A percentile compares a stretch with the other conserved stretches of the same genome.
phyloP scores from a whole-genome alignment of 2,329 filamentous ascomycete genomes.

The Diaporthe humulicola region DNA sequence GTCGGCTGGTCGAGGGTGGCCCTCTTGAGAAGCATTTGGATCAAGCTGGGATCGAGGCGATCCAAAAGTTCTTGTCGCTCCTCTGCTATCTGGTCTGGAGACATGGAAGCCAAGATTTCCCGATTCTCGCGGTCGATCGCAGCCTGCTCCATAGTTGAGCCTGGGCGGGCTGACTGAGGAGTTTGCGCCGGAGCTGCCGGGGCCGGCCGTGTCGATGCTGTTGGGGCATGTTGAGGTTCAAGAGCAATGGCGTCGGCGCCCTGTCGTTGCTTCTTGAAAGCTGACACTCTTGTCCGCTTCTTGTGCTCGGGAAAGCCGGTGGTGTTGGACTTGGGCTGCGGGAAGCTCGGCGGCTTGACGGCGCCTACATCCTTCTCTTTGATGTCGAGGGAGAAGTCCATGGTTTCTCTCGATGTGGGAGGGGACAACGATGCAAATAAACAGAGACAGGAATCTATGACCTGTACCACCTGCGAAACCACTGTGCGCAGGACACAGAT shows the following conservation, averaged over 20 bases:
- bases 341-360: constrained; percentile 73
- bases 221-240: constrained; percentile 2
- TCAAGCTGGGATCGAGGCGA: constrained; percentile 79
- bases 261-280: constrained; percentile 81
- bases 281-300: constrained; percentile 78
- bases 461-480: background rate
- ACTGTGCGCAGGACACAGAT: background rate
- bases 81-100: constrained; percentile 81
- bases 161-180: constrained; percentile 39
- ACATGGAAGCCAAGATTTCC: constrained; percentile 82
- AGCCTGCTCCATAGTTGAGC: constrained; percentile 71
- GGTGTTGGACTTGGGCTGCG: constrained; percentile 66
- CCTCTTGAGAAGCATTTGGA: constrained; percentile 82
- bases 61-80: constrained; percentile 85
- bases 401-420: constrained; percentile 36
- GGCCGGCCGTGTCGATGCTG: constrained; percentile 43
- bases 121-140: constrained; percentile 88
- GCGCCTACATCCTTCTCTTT: constrained; percentile 77
- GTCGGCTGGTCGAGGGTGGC: constrained; percentile 78
- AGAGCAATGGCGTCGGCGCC: constrained; percentile 35
- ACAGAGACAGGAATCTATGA: background rate
- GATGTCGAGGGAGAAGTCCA: constrained; percentile 75
- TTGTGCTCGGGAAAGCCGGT: constrained; percentile 92
- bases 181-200: constrained; percentile 39
- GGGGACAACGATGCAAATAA: background rate